phyloP scores from a whole-genome alignment of 371 early-diverging fungal species.

The Zancudomyces culisetae region DNA sequence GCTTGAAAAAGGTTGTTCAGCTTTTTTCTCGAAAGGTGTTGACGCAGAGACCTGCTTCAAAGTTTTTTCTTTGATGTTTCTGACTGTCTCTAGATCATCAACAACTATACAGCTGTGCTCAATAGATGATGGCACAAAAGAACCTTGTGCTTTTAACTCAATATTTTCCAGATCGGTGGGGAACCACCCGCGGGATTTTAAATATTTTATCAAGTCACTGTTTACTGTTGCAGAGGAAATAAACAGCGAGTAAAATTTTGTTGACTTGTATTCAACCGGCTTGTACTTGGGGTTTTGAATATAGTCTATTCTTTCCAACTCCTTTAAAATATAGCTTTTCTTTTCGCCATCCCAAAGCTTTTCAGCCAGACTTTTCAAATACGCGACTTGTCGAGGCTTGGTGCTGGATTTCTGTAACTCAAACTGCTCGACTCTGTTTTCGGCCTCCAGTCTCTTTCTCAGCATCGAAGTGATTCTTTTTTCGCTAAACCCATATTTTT shows the following conservation, averaged over 20 bases:
- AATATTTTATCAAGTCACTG: constrained; percentile 5
- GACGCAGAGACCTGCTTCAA: not conserved
- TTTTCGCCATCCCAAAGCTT: not conserved
- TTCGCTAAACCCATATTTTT: not conserved
- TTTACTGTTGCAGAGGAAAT: constrained; percentile 15
- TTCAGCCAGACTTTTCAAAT: too few relatives aligned
- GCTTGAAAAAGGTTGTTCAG: too few relatives aligned
- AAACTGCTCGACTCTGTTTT: too few relatives aligned
- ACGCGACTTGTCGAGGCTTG: not conserved
- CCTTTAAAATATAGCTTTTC: not conserved
- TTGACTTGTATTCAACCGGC: not conserved
- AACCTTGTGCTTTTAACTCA: too few relatives aligned
- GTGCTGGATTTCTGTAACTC: not conserved
- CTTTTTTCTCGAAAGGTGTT: too few relatives aligned
- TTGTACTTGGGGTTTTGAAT: not conserved
- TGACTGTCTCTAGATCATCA: constrained; percentile 10
- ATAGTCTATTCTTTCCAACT: not conserved
- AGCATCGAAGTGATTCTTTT: too few relatives aligned
- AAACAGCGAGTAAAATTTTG: not conserved
- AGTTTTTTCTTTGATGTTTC: constrained; percentile 9
- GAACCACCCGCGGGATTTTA: constrained; percentile 10
- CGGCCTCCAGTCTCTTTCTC: too few relatives aligned
- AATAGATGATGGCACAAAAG: constrained; percentile 1
- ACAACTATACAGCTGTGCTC: constrained; percentile 17
- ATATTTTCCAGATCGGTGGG: constrained; percentile 3